A percentile compares a stretch with the other conserved stretches of the same genome.
Conservation (phyloP, 2,329 filamentous ascomycete genomes). For the Coniochaeta ligniaria region DNA sequence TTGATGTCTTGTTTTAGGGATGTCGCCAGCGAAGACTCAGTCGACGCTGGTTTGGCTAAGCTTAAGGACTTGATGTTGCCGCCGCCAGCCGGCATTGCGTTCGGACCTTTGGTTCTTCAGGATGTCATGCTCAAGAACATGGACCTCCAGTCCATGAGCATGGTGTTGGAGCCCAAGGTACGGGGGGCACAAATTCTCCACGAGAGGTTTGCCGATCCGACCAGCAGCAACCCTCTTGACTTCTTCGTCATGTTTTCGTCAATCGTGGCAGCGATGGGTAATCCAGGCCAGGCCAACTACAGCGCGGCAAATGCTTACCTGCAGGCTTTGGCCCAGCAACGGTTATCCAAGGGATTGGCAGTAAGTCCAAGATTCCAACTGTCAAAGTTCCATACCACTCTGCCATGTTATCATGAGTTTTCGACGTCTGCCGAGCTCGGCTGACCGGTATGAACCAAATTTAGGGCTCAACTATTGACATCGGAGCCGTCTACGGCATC, state of each 20-base stretch:
- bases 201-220: neutral
- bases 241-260: neutral
- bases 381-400: too few species aligned
- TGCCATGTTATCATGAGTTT: too few species aligned
- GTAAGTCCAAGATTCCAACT: too few species aligned
- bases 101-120: neutral
- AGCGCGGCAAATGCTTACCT: neutral
- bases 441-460: too few species aligned
- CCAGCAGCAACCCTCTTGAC: too few species aligned
- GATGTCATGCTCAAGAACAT: neutral
- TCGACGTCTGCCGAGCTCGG: too few species aligned
- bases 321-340: neutral
- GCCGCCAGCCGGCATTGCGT: neutral
- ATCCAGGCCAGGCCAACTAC: neutral
- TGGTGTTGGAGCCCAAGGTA: neutral
- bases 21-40: too few species aligned
- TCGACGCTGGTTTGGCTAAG: too few species aligned
- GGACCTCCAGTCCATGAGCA: neutral
- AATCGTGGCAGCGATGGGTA: neutral
- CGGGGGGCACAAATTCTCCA: neutral
- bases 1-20: too few species aligned
- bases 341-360: too few species aligned
- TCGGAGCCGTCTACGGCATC: neutral
- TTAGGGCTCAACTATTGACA: neutral
- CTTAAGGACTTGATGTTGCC: too few species aligned